Percentiles rank a stretch among this genome's conserved stretches.
phyloP scores from a whole-genome alignment of 1,284 basidiomycete species.

The Phylloboletellus chloephorus region DNA sequence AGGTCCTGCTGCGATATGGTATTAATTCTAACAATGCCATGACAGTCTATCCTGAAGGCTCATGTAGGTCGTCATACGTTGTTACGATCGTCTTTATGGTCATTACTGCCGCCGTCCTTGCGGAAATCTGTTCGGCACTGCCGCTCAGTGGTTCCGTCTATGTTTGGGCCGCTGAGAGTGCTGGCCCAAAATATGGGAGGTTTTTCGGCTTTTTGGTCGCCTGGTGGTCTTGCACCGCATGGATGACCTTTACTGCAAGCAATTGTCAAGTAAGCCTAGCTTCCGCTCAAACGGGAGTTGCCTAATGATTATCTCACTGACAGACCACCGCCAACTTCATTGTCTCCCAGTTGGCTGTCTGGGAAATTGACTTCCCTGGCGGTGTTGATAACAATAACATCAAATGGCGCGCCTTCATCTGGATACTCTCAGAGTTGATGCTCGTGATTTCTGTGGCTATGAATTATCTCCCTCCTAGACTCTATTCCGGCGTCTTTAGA shows the following conservation, averaged over 20 bases:
- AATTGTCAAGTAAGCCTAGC: constrained; percentile 62
- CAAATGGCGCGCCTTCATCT: constrained; percentile 79
- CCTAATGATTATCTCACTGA: constrained; percentile 2
- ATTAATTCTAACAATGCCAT: constrained; percentile 2
- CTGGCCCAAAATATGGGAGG: constrained; percentile 74
- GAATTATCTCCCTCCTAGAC: constrained; percentile 74
- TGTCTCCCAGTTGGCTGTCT: constrained; percentile 75
- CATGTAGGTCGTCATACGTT: constrained; percentile 68
- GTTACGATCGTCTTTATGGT: constrained; percentile 78
- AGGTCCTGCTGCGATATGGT: constrained; percentile 81
- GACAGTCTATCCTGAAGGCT: constrained; percentile 3
- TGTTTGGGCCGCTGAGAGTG: constrained; percentile 86
- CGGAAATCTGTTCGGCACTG: constrained; percentile 82
- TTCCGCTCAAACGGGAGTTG: background rate
- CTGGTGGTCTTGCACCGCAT: constrained; percentile 85
- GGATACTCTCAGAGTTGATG: constrained; percentile 71
- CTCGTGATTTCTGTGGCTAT: constrained; percentile 66
- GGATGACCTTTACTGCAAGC: constrained; percentile 84
- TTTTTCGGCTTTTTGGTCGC: constrained; percentile 84
- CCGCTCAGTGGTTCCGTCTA: constrained; percentile 86
- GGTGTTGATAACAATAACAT: constrained; percentile 64
- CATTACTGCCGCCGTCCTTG: constrained; percentile 79
- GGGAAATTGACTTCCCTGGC: constrained; percentile 74
- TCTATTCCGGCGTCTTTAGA: constrained; percentile 72
- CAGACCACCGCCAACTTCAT: constrained; percentile 82